Conservation (phyloP, 345 rosid genomes). For the Luvunga scandens region DNA sequence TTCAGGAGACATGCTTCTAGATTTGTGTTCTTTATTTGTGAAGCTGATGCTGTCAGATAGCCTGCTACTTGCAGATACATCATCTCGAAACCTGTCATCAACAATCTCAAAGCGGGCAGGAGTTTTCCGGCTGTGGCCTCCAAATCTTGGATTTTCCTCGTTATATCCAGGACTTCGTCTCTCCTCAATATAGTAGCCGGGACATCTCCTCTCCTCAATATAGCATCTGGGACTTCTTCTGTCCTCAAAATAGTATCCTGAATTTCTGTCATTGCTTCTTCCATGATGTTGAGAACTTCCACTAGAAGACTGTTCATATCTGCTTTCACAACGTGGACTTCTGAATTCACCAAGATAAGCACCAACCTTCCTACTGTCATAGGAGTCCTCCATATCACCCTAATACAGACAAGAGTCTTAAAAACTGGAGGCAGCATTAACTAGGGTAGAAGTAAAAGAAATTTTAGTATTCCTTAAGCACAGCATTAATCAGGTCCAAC, state of each 20-base stretch:
- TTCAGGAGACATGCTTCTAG: conserved; percentile 48
- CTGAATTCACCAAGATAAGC: conserved; percentile 34
- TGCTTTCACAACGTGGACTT: conserved; percentile 43
- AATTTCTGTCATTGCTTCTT: conserved; percentile 39
- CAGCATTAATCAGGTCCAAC: neutral
- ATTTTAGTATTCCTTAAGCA: neutral
- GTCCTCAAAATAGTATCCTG: conserved; percentile 46
- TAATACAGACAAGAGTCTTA: conserved; percentile 21
- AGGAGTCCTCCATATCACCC: conserved; percentile 43
- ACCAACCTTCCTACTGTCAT: conserved; percentile 36
- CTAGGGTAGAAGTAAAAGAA: neutral
- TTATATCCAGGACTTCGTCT: conserved; percentile 50
- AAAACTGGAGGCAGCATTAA: neutral
- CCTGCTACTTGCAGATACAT: conserved; percentile 29
- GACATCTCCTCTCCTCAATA: conserved; percentile 59
- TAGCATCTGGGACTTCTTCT: conserved; percentile 39
- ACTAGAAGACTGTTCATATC: conserved; percentile 21
- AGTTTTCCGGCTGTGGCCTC: conserved; percentile 45
- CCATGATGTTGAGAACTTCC: conserved; percentile 36
- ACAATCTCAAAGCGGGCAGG: conserved; percentile 78
- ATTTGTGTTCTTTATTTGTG: conserved; percentile 33
- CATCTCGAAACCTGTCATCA: conserved; percentile 76
- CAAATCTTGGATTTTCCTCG: conserved; percentile 42
- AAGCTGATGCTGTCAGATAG: conserved; percentile 25
- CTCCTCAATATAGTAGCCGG: conserved; percentile 44